Evolutionary conservation across 371 early-diverging fungal genomes (phyloP).

Genomic region (Syncephalastrum racemosum): DNA sequence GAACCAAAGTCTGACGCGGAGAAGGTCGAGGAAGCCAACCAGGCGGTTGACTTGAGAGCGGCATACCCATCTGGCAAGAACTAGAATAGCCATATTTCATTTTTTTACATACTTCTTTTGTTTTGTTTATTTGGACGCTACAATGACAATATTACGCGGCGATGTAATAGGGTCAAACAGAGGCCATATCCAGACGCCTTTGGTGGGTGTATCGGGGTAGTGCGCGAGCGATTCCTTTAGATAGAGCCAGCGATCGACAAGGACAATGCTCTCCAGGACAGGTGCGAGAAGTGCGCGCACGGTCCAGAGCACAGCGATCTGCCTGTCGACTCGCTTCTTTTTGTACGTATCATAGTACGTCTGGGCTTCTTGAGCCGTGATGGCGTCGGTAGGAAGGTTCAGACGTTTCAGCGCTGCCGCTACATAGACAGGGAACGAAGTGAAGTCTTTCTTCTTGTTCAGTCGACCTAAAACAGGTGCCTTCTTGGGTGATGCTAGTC

Average conservation of each 20-base stretch:
- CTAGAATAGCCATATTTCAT: neutral
- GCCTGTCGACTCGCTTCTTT: conserved; percentile 42
- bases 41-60: neutral
- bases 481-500: conserved; percentile 42
- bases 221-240: conserved; percentile 46
- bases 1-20: no score
- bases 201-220: conserved; percentile 15
- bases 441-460: conserved; percentile 45
- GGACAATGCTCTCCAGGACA: conserved; percentile 72
- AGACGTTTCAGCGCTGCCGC: conserved; percentile 43
- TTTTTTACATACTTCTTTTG: neutral
- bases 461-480: conserved; percentile 64
- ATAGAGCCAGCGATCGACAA: conserved; percentile 74
- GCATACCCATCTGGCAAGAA: conserved; percentile 7
- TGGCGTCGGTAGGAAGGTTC: conserved; percentile 32
- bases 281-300: conserved; percentile 71
- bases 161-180: conserved; percentile 43
- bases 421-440: conserved; percentile 31
- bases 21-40: no score
- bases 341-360: conserved; percentile 35
- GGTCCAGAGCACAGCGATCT: conserved; percentile 79
- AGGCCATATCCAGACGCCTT: conserved; percentile 45
- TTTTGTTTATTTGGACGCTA: conserved; percentile 34
- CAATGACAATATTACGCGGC: conserved; percentile 47
- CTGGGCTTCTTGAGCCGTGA: conserved; percentile 43